These are phyloP conservation scores for Trichoderma afroharzianum DNA, from an alignment of 2,329 filamentous ascomycete genomes.

Conservation along the genomic window DNA sequence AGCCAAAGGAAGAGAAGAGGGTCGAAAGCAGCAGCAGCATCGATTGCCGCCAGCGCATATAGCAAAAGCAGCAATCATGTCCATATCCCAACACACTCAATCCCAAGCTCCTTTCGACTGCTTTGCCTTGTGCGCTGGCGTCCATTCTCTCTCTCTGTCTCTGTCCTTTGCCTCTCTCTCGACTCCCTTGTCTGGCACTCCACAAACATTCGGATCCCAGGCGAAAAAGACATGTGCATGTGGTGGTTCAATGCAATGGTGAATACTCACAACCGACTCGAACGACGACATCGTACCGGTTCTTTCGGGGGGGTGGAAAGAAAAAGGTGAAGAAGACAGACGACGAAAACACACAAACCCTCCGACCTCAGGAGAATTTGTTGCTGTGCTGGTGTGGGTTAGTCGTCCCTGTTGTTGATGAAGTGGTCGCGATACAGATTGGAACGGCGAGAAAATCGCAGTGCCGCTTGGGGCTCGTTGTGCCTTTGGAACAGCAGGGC, in stretches of 20 bases:
- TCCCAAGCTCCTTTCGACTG: background rate
- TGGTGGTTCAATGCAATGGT: constrained; percentile 12
- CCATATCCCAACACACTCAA: background rate
- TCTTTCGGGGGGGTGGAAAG: constrained; percentile 32
- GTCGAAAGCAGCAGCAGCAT: constrained; percentile 10
- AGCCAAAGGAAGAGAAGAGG: background rate
- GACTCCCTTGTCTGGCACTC: constrained; percentile 2
- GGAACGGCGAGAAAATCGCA: constrained; percentile 40
- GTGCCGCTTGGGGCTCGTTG: constrained; percentile 38
- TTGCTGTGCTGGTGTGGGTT: constrained; percentile 41
- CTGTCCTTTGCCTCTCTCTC: background rate
- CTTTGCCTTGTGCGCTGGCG: background rate
- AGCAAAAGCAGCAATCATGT: background rate
- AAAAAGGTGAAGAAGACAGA: constrained; percentile 31
- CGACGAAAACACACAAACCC: constrained; percentile 35
- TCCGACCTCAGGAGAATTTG: constrained; percentile 39
- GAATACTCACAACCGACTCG: constrained; percentile 64
- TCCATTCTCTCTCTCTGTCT: background rate
- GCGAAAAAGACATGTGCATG: constrained; percentile 10
- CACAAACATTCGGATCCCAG: constrained; percentile 14
- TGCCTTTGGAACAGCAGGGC: constrained; percentile 35
- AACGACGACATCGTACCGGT: constrained; percentile 62
- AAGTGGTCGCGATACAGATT: constrained; percentile 40
- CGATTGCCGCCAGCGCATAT: constrained; percentile 1
- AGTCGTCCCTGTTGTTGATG: constrained; percentile 40